Conservation (phyloP, 1,284 basidiomycete genomes). For the Xerocomus minutiporus region DNA sequence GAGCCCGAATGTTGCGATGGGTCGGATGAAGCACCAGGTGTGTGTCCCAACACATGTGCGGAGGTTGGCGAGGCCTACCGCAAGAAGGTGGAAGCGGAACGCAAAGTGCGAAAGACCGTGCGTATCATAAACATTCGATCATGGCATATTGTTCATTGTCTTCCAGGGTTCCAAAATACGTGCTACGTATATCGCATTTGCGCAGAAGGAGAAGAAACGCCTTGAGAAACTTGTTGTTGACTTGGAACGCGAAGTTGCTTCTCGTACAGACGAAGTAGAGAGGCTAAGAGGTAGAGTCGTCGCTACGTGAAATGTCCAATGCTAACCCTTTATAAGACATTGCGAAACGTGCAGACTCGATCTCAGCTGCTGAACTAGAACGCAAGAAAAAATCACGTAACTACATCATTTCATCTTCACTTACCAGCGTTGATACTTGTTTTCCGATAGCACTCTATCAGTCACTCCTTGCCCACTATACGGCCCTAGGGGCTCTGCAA, state of each 20-base stretch:
- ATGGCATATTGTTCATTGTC: neutral
- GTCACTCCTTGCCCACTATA: slow-evolving; percentile 69
- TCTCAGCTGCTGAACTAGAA: slow-evolving; percentile 72
- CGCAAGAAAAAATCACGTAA: slow-evolving; percentile 81
- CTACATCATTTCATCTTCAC: slow-evolving; percentile 31
- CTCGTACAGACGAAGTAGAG: slow-evolving; percentile 65
- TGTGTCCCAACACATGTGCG: slow-evolving; percentile 78
- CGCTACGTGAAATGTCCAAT: neutral
- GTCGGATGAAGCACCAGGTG: slow-evolving; percentile 82
- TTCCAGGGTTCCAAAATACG: slow-evolving; percentile 86
- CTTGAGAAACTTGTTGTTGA: slow-evolving; percentile 59
- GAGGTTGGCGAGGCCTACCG: slow-evolving; percentile 71
- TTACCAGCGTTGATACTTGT: slow-evolving; percentile 16
- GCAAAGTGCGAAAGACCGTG: slow-evolving; percentile 78
- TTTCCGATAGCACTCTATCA: slow-evolving; percentile 66
- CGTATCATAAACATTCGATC: slow-evolving; percentile 21
- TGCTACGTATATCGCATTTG: slow-evolving; percentile 81
- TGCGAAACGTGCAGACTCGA: slow-evolving; percentile 63
- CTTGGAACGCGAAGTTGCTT: slow-evolving; percentile 54
- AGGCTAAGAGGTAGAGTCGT: slow-evolving; percentile 54
- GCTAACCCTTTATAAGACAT: slow-evolving; percentile 44
- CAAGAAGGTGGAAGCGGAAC: slow-evolving; percentile 62
- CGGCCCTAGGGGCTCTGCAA: slow-evolving; percentile 73
- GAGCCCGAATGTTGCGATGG: slow-evolving; percentile 96
- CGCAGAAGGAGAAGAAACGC: slow-evolving; percentile 81